phyloP scores from a whole-genome alignment of 2,329 filamentous ascomycete species.

The Coniochaeta prunicola region DNA sequence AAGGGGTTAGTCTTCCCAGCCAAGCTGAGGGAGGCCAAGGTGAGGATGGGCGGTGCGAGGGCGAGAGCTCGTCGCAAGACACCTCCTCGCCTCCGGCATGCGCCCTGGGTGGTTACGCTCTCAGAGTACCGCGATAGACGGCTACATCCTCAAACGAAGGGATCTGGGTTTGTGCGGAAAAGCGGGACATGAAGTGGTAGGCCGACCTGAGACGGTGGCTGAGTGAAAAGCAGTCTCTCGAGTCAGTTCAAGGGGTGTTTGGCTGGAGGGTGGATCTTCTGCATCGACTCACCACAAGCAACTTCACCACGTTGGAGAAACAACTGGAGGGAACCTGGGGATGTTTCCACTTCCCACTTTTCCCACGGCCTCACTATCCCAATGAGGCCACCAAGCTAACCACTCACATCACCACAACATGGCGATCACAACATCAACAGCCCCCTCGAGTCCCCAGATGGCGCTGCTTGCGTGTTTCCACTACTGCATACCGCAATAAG shows the following conservation, averaged over 20 bases:
- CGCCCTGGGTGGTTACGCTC: not conserved
- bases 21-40: not conserved
- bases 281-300: not conserved
- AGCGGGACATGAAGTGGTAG: not conserved
- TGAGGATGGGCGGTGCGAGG: not conserved
- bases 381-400: not conserved
- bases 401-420: not conserved
- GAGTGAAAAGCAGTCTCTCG: not conserved
- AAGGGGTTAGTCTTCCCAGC: not conserved
- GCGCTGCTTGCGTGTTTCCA: too few relatives aligned
- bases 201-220: not conserved
- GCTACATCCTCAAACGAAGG: not conserved
- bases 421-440: not conserved
- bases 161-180: not conserved
- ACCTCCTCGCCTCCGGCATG: not conserved
- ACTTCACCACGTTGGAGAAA: too few relatives aligned
- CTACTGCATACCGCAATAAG: not conserved
- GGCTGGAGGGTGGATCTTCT: not conserved
- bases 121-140: not conserved
- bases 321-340: not conserved
- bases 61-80: not conserved
- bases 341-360: not conserved
- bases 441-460: not conserved
- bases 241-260: not conserved
- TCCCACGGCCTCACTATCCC: not conserved